phyloP scores from a whole-genome alignment of 805 yeast genomes.

The Yamadazyma phyllophila region DNA sequence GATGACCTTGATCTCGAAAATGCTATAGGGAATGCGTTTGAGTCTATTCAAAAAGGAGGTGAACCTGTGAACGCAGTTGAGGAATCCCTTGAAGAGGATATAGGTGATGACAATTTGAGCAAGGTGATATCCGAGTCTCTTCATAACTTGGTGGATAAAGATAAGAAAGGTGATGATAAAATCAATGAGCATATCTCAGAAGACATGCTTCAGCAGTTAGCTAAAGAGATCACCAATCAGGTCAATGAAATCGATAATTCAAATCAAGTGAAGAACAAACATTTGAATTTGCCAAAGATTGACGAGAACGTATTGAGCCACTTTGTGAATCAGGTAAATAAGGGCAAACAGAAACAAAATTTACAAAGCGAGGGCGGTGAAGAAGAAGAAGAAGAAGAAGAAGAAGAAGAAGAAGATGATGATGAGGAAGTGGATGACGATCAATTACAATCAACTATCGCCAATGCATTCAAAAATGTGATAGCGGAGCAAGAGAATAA shows the following conservation, averaged over 20 bases:
- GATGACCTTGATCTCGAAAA: constrained; percentile 28
- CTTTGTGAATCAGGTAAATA: constrained; percentile 33
- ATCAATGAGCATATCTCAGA: constrained; percentile 10
- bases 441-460: constrained; percentile 49
- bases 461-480: constrained; percentile 55
- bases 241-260: constrained; percentile 21
- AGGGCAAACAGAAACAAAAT: constrained; percentile 11
- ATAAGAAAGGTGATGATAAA: constrained; percentile 1
- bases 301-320: constrained; percentile 37
- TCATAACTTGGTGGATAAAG: constrained; percentile 13
- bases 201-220: constrained; percentile 27
- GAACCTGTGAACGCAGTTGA: background rate
- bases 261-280: constrained; percentile 3
- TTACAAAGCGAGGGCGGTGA: background rate
- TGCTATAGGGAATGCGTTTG: constrained; percentile 42
- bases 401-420: constrained; percentile 4
- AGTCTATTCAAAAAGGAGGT: constrained; percentile 13
- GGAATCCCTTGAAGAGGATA: background rate
- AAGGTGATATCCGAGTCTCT: constrained; percentile 22
- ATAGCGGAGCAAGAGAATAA: constrained; percentile 11
- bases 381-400: constrained; percentile 1
- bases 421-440: constrained; percentile 9
- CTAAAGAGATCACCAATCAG: constrained; percentile 28
- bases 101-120: constrained; percentile 19
- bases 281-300: constrained; percentile 25